Base-by-base conservation (phyloP, 2,329 filamentous ascomycete genomes). In the Acephala macrosclerotiorum region DNA sequence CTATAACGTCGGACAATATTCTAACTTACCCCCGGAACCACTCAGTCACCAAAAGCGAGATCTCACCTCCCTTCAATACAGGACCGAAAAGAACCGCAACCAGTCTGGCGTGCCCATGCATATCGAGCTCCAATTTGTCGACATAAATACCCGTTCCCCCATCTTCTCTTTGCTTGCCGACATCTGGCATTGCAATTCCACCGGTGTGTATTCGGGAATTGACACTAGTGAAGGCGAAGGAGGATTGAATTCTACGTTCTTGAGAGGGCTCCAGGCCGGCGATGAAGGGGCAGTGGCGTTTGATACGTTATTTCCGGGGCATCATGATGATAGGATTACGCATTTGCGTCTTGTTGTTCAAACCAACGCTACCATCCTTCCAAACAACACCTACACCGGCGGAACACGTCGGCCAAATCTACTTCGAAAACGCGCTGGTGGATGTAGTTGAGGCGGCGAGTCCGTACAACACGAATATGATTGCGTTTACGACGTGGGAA, bases 381-480 rank as follows among this genome's bases (percentile, higher is more conserved):
- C 73, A 33, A 83, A 83, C 75, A 71, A 84, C 75, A 84, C 83
- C 60, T 84, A 87, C 69, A 78, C 78, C 53, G 84, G 81, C 66
- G 81, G 82, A 25, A 80, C 72, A 73, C 40, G 56, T 73, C 40
- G 65, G 62, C 4, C 88, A 91, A 75, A 75, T 89, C 60, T 91
- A 88, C 81, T 88, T 89, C 74, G 87, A 90, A 74, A 84, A 89
- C 74, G 79, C 81, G 66, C 82, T 91, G 18, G 83, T 88, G 70
- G 70, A 72, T 36, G 71, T 79, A 38, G 85, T 90, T 58, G 84
- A 88, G 68, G 76, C 76, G 18, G 79, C 77, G 0, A 68, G 74
- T 2, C 85, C 86, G 1, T 86, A 87, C 75, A 76, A 70, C 16
- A 75, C 75, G 65, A 86, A 86, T 76, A 80, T 74, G 0, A 80